Conservation (phyloP, 106 monocot species). For the Allium cepa region DNA sequence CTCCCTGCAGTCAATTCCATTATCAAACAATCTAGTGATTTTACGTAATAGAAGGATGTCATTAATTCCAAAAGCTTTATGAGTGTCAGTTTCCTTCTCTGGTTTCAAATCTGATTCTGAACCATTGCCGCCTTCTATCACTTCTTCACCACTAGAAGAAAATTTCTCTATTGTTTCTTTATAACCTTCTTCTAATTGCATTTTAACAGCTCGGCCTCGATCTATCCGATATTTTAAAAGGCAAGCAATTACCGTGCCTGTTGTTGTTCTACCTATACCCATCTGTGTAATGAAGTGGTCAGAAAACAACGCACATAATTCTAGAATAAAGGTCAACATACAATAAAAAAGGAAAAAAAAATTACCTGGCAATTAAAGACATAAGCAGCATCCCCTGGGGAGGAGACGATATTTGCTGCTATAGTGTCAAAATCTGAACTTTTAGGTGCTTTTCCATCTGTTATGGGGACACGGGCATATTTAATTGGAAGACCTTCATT, state of each 20-base stretch:
- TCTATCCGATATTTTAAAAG: conserved; percentile 82
- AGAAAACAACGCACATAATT: background rate
- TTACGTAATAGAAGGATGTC: conserved; percentile 78
- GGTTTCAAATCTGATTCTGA: conserved; percentile 21
- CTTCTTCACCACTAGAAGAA: conserved; percentile 73
- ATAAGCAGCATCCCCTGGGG: conserved; percentile 65
- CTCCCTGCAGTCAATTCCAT: conserved; percentile 89
- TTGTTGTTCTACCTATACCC: conserved; percentile 97
- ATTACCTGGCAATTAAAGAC: conserved; percentile 99
- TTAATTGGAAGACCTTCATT: conserved; percentile 77
- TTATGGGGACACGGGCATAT: conserved; percentile 97
- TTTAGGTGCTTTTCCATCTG: conserved; percentile 98
- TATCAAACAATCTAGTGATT: conserved; percentile 88
- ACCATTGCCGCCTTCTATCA: conserved; percentile 21
- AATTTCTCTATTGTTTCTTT: conserved; percentile 27
- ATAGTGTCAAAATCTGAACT: conserved; percentile 96
- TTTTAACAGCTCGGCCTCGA: conserved; percentile 72
- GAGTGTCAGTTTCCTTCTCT: conserved; percentile 23
- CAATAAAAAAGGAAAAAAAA: background rate
- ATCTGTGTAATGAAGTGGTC: conserved; percentile 40
- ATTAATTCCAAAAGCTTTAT: conserved; percentile 65
- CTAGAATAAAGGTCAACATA: background rate
- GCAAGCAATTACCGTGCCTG: conserved; percentile 97
- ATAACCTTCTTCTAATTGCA: conserved; percentile 25
- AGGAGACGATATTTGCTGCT: conserved; percentile 61